Conservation (phyloP, 2,329 filamentous ascomycete species). For the Seiridium cupressi region DNA sequence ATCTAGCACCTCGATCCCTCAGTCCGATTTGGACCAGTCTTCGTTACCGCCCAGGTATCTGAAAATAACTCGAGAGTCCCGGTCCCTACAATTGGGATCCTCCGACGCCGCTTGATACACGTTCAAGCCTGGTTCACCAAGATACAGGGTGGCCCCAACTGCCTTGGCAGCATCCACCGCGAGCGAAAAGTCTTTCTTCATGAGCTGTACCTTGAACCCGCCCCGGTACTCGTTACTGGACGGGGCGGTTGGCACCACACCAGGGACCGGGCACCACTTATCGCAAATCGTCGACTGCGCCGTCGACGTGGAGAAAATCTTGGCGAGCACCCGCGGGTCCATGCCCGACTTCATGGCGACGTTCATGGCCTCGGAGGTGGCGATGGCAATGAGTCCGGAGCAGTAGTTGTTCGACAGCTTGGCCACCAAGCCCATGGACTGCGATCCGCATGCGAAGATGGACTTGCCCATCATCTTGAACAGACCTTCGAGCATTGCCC, state of each 20-base stretch:
- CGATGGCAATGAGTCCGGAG: slow-evolving; percentile 57
- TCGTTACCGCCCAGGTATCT: slow-evolving; percentile 53
- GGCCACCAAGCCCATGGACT: slow-evolving; percentile 53
- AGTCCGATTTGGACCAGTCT: slow-evolving; percentile 35
- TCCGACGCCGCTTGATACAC: slow-evolving; percentile 51
- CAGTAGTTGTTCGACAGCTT: slow-evolving; percentile 63
- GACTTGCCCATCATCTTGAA: slow-evolving; percentile 51
- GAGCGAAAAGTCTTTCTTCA: slow-evolving; percentile 57
- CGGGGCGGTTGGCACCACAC: slow-evolving; percentile 28
- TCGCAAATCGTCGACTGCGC: slow-evolving; percentile 30
- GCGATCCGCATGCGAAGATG: slow-evolving; percentile 54
- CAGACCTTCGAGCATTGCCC: slow-evolving; percentile 39
- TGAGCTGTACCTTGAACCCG: slow-evolving; percentile 58
- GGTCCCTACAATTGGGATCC: slow-evolving; percentile 48
- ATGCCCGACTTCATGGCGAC: slow-evolving; percentile 58
- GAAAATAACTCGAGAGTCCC: slow-evolving; percentile 58
- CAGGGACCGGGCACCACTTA: slow-evolving; percentile 30
- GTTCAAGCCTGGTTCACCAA: slow-evolving; percentile 47
- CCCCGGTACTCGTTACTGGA: slow-evolving; percentile 34
- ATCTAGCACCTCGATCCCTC: too few relatives aligned
- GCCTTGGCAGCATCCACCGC: slow-evolving; percentile 53
- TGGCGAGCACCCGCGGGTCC: slow-evolving; percentile 46
- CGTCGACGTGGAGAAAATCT: slow-evolving; percentile 23
- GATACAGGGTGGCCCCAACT: slow-evolving; percentile 46
- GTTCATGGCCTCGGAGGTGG: slow-evolving; percentile 56